Evolutionary conservation across 164 flowering plant species (phyloP).

Genomic region (Chimonanthus praecox): DNA sequence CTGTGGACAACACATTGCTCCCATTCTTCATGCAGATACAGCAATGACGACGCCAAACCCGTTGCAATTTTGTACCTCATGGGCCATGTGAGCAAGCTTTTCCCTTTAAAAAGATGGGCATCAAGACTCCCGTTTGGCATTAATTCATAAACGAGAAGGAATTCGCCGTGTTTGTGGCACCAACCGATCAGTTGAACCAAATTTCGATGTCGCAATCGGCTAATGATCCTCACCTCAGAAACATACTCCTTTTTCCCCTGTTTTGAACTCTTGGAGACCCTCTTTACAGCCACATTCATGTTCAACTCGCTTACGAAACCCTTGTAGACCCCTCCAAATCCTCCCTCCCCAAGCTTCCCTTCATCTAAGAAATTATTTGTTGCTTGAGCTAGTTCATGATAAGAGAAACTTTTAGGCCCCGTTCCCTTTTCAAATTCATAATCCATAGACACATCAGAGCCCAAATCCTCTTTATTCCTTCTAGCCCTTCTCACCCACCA

Average conservation of each 20-base stretch:
- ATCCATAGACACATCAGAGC: conserved; percentile 15
- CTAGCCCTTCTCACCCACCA: background rate
- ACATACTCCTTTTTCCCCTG: conserved; percentile 30
- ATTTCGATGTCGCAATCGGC: conserved; percentile 49
- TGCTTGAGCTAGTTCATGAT: conserved; percentile 20
- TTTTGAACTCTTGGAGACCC: conserved; percentile 33
- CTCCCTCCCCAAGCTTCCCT: conserved; percentile 31
- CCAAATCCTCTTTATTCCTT: background rate
- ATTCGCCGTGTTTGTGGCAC: conserved; percentile 63
- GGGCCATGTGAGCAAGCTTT: conserved; percentile 26
- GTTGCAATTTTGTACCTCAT: conserved; percentile 38
- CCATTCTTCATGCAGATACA: conserved; percentile 74
- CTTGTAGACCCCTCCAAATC: conserved; percentile 28
- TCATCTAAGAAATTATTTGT: conserved; percentile 22
- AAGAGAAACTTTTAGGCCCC: conserved; percentile 22
- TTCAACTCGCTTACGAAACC: conserved; percentile 7
- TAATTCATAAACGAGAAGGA: conserved; percentile 65
- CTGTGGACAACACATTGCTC: conserved; percentile 70
- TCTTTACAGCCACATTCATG: conserved; percentile 39
- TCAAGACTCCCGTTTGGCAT: conserved; percentile 66
- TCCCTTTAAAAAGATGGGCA: conserved; percentile 30
- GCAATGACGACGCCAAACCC: conserved; percentile 65
- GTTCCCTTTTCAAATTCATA: conserved; percentile 22
- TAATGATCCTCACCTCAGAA: conserved; percentile 52
- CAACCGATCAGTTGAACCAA: conserved; percentile 74